Evolutionary conservation across 192 early-diverging fungal genomes (phyloP), one percentile per base, ranked within the genome.

Genomic region (Coemansia brasiliensis): DNA sequence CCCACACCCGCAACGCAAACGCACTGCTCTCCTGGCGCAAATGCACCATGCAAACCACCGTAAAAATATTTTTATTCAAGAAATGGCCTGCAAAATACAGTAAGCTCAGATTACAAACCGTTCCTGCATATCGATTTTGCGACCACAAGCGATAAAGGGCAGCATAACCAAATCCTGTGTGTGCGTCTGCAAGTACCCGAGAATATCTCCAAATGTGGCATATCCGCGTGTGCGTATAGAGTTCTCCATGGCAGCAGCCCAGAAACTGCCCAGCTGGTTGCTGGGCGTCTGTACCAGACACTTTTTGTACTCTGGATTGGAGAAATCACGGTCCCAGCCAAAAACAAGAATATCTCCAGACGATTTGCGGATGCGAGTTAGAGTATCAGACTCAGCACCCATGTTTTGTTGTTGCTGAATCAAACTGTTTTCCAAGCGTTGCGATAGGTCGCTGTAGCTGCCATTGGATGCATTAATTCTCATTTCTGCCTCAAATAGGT

Each of bases 261-360:
- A 86, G 61, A 87, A 88, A 18, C 82, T 85, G 43, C 85, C 83
- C 32, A 83, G 79, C 65, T 80, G 69, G 65, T 79, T 82, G 59
- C 77, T 78, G 22, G 74, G 74, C 25, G 81, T 74, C n/a, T 88
- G 88, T 63, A 89, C 83, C 17, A 89, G 82, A 5, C 79, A 82
- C 20, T 83, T 88, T 65, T 89, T 87, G 65, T 82, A 75, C 52
- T 88, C 86, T 4, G 87, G 86, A 63, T 87, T 88, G 6, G 86
- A 80, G 39, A 81, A 84, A 57, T 90, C 83, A 80, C 83, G 83
- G 46, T 88, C 76, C 15, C 90, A 77, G 39, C 67, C 86, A 61
- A 89, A 86, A 29, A 87, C 90, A n/a, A 74, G 56, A 42, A 69
- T 73, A 21, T 73, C 67, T 48, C 71, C 71, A 15, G 70, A 59